Conservation (phyloP, 805 yeast genomes). For the Candida insectalens region DNA sequence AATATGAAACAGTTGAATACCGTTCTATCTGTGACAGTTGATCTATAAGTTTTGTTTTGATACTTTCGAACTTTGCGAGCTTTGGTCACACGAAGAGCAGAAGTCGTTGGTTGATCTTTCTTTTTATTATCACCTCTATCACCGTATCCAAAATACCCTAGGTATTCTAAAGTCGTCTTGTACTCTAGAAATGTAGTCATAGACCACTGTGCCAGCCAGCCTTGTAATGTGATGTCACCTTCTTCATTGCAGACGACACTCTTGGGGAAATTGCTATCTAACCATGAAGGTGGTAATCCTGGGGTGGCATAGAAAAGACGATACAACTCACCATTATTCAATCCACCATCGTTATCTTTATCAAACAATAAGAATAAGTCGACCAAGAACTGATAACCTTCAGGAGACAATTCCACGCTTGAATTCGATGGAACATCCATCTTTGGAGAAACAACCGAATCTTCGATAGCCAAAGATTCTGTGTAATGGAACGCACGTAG, state of each 20-base stretch:
- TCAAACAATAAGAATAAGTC: conserved; percentile 84
- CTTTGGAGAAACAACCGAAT: conserved; percentile 68
- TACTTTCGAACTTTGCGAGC: conserved; percentile 63
- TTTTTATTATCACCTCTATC: conserved; percentile 13
- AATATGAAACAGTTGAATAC: conserved; percentile 85
- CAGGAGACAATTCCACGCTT: conserved; percentile 86
- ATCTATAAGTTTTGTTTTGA: conserved; percentile 56
- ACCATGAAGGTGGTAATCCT: conserved; percentile 85
- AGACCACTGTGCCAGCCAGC: conserved; percentile 99
- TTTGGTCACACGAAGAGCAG: conserved; percentile 71
- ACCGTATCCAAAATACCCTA: conserved; percentile 88
- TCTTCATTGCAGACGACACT: conserved; percentile 85
- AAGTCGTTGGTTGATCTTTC: conserved; percentile 13
- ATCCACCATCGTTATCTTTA: conserved; percentile 93
- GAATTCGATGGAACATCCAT: conserved; percentile 65
- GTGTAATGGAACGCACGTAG: conserved; percentile 83
- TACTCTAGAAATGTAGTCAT: conserved; percentile 87
- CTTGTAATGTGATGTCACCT: conserved; percentile 87
- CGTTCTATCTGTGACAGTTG: conserved; percentile 68
- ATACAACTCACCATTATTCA: conserved; percentile 61
- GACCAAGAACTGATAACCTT: conserved; percentile 85
- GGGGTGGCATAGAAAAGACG: conserved; percentile 83
- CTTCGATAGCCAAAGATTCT: conserved; percentile 78
- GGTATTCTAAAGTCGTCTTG: conserved; percentile 73
- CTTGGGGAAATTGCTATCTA: conserved; percentile 72